phyloP scores from a whole-genome alignment of 345 rosid genomes.

The Iberis pinnata region DNA sequence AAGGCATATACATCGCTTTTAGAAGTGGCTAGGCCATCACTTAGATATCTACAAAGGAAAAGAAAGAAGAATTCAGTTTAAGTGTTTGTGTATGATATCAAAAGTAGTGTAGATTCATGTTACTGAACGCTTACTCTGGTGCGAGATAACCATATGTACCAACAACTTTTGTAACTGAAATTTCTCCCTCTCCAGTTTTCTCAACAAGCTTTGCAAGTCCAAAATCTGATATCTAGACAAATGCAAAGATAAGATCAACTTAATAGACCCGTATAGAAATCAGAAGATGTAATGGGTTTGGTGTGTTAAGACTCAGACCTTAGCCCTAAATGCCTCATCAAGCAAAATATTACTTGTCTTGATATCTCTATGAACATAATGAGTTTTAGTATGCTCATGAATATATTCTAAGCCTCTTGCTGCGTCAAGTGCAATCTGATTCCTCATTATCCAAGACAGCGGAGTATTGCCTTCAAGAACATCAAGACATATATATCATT shows the following conservation, averaged over 20 bases:
- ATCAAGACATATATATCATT: conserved; percentile 4
- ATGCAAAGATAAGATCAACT: neutral
- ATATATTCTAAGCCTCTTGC: conserved; percentile 95
- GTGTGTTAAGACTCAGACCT: conserved; percentile 40
- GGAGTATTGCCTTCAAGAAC: conserved; percentile 61
- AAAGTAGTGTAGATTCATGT: conserved; percentile 1
- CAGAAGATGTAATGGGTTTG: conserved; percentile 2
- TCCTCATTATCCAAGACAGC: conserved; percentile 85
- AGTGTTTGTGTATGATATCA: neutral
- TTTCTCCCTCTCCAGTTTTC: conserved; percentile 68
- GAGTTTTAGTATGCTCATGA: conserved; percentile 92
- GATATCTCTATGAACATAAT: conserved; percentile 93
- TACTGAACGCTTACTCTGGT: conserved; percentile 64
- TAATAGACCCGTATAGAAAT: conserved; percentile 6
- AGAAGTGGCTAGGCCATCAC: conserved; percentile 75
- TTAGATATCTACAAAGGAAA: conserved; percentile 54
- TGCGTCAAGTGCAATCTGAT: conserved; percentile 86
- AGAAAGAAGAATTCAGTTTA: conserved; percentile 2
- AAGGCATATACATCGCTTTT: conserved; percentile 95
- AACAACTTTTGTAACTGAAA: conserved; percentile 82
- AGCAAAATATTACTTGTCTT: conserved; percentile 92
- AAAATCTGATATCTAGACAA: conserved; percentile 83
- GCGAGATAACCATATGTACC: conserved; percentile 95
- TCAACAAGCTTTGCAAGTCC: conserved; percentile 90
- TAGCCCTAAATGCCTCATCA: conserved; percentile 76